Conservation (phyloP, 163 green algal species). For the Trebouxiophyceae sp. region DNA sequence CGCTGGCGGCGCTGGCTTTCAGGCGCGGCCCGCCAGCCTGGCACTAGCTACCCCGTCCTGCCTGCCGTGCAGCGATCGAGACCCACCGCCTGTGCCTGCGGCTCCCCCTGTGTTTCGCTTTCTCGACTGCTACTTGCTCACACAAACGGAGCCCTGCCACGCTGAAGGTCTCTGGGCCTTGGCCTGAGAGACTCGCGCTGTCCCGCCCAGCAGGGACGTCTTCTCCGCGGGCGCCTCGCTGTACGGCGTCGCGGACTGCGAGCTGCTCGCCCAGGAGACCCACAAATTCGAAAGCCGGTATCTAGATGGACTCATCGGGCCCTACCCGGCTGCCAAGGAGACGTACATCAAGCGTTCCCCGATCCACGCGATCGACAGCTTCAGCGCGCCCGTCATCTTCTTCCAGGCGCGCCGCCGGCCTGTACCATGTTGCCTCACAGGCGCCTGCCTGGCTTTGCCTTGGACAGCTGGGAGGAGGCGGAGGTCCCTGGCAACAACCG, state of each 20-base stretch:
- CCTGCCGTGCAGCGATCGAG: no score
- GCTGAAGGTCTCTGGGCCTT: no score
- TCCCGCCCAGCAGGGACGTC: constrained; percentile 45
- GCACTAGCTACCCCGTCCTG: no score
- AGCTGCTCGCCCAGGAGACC: constrained; percentile 55
- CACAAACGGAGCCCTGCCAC: no score
- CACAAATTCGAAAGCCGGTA: constrained; percentile 72
- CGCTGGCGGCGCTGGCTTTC: constrained; percentile 60
- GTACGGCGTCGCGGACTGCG: constrained; percentile 63
- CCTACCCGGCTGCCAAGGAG: constrained; percentile 42
- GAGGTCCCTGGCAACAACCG: no score
- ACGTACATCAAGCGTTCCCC: constrained; percentile 51
- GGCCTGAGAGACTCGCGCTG: no score
- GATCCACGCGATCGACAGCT: constrained; percentile 47
- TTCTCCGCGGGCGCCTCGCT: constrained; percentile 61
- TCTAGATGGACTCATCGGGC: constrained; percentile 61
- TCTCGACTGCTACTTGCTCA: no score
- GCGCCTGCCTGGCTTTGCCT: no score
- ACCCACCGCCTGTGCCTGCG: no score
- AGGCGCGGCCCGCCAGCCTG: no score
- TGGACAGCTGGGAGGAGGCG: no score
- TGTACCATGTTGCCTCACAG: background rate
- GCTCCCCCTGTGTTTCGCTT: no score
- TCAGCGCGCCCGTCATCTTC: constrained; percentile 49
- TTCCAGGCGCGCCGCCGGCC: constrained; percentile 47